Percentiles rank a stretch among this genome's conserved stretches.
These are phyloP conservation scores for Pezizomycotina sp. DNA, from an alignment of 2,329 filamentous ascomycete species.

Conservation along the genomic window DNA sequence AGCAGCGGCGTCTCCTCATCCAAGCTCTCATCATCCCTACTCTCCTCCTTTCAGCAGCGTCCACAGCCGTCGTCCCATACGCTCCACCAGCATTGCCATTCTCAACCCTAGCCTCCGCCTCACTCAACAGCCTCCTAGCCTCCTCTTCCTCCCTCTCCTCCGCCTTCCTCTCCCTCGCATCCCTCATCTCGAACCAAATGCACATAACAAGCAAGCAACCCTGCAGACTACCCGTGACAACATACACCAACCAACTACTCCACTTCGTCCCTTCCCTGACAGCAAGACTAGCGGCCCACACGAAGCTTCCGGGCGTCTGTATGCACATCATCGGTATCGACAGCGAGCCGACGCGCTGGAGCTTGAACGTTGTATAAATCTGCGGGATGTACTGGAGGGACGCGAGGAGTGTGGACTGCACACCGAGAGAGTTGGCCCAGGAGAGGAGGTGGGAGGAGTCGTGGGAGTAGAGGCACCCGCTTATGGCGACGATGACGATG, in stretches of 20 bases:
- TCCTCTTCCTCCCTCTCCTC: slow-evolving; percentile 14
- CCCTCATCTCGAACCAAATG: slow-evolving; percentile 52
- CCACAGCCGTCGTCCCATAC: no score
- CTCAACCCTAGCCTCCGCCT: no score
- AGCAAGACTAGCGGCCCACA: slow-evolving; percentile 75
- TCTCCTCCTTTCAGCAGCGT: no score
- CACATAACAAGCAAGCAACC: slow-evolving; percentile 65
- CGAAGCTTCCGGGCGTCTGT: slow-evolving; percentile 78
- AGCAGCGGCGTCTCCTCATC: no score
- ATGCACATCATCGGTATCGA: slow-evolving; percentile 98
- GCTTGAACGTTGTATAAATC: slow-evolving; percentile 73
- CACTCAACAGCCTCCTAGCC: no score
- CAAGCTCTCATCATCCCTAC: no score
- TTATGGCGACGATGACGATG: slow-evolving; percentile 50
- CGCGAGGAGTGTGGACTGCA: slow-evolving; percentile 62
- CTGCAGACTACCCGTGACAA: slow-evolving; percentile 73
- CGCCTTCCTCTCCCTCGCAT: slow-evolving; percentile 27
- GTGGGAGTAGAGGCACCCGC: slow-evolving; percentile 32
- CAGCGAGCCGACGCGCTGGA: slow-evolving; percentile 76
- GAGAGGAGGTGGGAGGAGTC: slow-evolving; percentile 46
- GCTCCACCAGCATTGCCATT: no score
- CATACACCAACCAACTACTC: slow-evolving; percentile 89
- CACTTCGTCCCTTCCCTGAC: slow-evolving; percentile 63
- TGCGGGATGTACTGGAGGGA: slow-evolving; percentile 88
- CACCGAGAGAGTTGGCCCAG: slow-evolving; percentile 75